These are phyloP conservation scores for Serendipita sp. DNA, from an alignment of 768 basidiomycete genomes.

Conservation along the genomic window DNA sequence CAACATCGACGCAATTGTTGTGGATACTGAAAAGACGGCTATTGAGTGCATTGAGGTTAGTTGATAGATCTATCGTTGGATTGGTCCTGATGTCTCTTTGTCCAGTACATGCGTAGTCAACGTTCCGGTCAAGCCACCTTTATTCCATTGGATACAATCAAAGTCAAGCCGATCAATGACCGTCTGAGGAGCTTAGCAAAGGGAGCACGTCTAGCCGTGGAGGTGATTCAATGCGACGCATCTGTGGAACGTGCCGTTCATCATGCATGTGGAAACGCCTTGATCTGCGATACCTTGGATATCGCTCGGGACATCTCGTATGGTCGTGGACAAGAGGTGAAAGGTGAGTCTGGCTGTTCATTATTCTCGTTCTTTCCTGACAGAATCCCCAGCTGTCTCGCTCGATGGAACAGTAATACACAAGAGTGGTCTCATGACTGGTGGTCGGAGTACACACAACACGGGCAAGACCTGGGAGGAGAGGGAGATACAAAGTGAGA, in stretches of 20 bases:
- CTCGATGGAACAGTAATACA: slow-evolving; percentile 95
- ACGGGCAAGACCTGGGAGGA: slow-evolving; percentile 88
- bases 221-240: slow-evolving; percentile 67
- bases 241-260: slow-evolving; percentile 88
- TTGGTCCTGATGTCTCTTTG: too few species aligned
- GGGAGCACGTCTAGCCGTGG: slow-evolving; percentile 71
- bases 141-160: slow-evolving; percentile 95
- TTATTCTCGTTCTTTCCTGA: neutral
- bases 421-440: slow-evolving; percentile 93
- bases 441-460: slow-evolving; percentile 66
- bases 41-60: slow-evolving; percentile 92
- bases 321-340: slow-evolving; percentile 91
- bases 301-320: slow-evolving; percentile 82
- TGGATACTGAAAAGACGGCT: slow-evolving; percentile 92
- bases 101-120: slow-evolving; percentile 84
- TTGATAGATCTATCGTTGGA: too few species aligned
- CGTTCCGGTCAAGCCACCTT: slow-evolving; percentile 94
- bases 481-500: slow-evolving; percentile 74
- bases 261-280: slow-evolving; percentile 86
- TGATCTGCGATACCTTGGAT: slow-evolving; percentile 93
- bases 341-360: slow-evolving; percentile 42
- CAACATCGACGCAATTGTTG: slow-evolving; percentile 90
- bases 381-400: slow-evolving; percentile 62
- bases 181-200: slow-evolving; percentile 86
- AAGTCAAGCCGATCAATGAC: slow-evolving; percentile 85